A percentile compares a stretch with the other conserved stretches of the same genome.
These are phyloP conservation scores for Daldinia decipiens DNA, from an alignment of 495 filamentous ascomycete genomes.

Conservation along the genomic window DNA sequence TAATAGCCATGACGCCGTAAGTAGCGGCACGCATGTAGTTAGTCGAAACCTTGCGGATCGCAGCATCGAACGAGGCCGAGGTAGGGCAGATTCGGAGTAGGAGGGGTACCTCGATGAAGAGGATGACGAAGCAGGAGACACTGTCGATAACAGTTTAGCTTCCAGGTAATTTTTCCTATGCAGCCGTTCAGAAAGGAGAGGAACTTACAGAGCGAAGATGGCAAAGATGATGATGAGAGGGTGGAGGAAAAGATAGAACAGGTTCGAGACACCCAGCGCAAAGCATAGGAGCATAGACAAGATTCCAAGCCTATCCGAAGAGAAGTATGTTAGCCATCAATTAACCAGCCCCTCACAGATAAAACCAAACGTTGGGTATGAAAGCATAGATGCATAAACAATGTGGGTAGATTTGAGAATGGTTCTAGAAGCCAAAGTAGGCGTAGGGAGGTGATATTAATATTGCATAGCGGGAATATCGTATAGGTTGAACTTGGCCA, in stretches of 20 bases:
- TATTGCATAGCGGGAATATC: conserved; percentile 10
- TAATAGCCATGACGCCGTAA: conserved; percentile 80
- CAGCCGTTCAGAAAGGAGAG: background rate
- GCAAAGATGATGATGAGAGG: conserved; percentile 75
- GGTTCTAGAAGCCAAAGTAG: background rate
- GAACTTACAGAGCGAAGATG: conserved; percentile 82
- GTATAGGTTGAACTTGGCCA: background rate
- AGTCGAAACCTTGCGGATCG: conserved; percentile 91
- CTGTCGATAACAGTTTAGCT: conserved; percentile 57
- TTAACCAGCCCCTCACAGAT: background rate
- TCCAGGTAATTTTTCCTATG: background rate
- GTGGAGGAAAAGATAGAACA: conserved; percentile 70
- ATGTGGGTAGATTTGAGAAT: background rate
- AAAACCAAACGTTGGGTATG: background rate
- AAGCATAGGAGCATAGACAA: conserved; percentile 94
- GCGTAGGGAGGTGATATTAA: background rate
- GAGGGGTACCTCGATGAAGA: conserved; percentile 97
- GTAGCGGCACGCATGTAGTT: conserved; percentile 97
- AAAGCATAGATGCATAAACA: background rate
- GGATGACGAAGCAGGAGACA: conserved; percentile 80
- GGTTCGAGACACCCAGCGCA: conserved; percentile 92
- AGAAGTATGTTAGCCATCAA: conserved; percentile 34
- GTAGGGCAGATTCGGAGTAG: conserved; percentile 98
- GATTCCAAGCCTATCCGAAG: conserved; percentile 83
- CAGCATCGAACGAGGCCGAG: conserved; percentile 84